These are phyloP conservation scores for Lactifluus echinatus DNA, from an alignment of 768 basidiomycete species.

Conservation along the genomic window DNA sequence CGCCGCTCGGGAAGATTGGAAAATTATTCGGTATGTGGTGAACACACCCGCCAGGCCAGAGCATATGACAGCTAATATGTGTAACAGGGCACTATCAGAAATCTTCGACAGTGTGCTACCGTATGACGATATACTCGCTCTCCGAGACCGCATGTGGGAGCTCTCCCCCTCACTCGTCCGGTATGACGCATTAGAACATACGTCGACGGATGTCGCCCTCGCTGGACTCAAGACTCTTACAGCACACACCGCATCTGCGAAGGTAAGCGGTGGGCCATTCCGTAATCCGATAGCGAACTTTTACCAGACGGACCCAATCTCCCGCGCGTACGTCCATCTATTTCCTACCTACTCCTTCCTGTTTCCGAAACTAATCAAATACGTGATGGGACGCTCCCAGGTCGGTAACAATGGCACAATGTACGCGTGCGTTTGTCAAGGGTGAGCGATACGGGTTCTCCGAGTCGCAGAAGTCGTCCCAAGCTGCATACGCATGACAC, in stretches of 20 bases:
- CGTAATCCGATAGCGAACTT: conserved; percentile 84
- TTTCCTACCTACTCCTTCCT: not conserved
- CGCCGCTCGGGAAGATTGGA: conserved; percentile 94
- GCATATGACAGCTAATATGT: not conserved
- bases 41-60: not conserved
- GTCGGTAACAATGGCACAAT: conserved; percentile 95
- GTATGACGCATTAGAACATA: conserved; percentile 73
- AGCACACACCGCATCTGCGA: conserved; percentile 41
- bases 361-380: conserved; percentile 1
- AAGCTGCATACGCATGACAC: conserved; percentile 38
- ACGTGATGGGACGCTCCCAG: conserved; percentile 29
- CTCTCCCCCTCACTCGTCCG: conserved; percentile 84
- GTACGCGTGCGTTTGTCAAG: conserved; percentile 78
- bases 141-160: conserved; percentile 96
- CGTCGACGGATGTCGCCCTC: conserved; percentile 62
- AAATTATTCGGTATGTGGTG: conserved; percentile 70
- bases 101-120: conserved; percentile 71
- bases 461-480: conserved; percentile 36
- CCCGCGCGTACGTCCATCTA: conserved; percentile 64
- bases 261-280: conserved; percentile 52
- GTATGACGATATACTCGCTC: conserved; percentile 76
- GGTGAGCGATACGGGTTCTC: conserved; percentile 55
- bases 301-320: conserved; percentile 94
- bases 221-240: conserved; percentile 58
- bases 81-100: conserved; percentile 78